Base-by-base conservation (phyloP, 805 yeast genomes). In the Ogataea ramenticola region DNA sequence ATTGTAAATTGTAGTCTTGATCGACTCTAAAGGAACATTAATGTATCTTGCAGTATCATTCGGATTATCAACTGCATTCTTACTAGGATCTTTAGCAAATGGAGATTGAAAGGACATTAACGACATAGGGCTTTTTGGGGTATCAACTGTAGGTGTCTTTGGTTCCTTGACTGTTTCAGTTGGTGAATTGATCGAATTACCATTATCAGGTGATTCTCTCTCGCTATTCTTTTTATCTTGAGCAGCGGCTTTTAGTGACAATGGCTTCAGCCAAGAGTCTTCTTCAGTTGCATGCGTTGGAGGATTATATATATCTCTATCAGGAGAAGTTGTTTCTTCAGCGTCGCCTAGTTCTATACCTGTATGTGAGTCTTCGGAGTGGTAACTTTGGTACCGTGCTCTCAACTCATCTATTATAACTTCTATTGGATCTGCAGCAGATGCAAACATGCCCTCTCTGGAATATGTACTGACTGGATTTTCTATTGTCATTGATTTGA, bases 401-500 rank as follows among this genome's bases (percentile, higher is more conserved):
- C 22, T 36, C 14, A 43, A 20, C 16, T 40, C 46, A 17, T 50
- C 49, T 31, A 48, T 16, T 3, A 59, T 42, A 35, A 52, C 55
- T 31, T 49, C 49, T 21, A 61, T 42, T 27, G 65, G 66, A 48
- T 62, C 66, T 4, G 45, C 40, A 3, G 67, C 57, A 2, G 56
- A 46, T 6, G 45, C 49, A 47, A 64, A 65, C 51, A 65, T 51
- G 8, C 70, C 70, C 2, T 55, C 49, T n/a, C 54, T 46, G 3
- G 61, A 55, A 35, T 47, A 52, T 0, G 68, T 62, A 26, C 50
- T 47, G n/a, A 65, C 67, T 1, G 70, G 70, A 43, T 64, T 64
- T 22, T 64, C 66, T 21, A 65, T 53, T 24, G 48, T 45, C 43
- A 64, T 47, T 1, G 48, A 47, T 33, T 54, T 50, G 29, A 56